Conservation (phyloP, 2,329 filamentous ascomycete species). For the Xylaria sp. region DNA sequence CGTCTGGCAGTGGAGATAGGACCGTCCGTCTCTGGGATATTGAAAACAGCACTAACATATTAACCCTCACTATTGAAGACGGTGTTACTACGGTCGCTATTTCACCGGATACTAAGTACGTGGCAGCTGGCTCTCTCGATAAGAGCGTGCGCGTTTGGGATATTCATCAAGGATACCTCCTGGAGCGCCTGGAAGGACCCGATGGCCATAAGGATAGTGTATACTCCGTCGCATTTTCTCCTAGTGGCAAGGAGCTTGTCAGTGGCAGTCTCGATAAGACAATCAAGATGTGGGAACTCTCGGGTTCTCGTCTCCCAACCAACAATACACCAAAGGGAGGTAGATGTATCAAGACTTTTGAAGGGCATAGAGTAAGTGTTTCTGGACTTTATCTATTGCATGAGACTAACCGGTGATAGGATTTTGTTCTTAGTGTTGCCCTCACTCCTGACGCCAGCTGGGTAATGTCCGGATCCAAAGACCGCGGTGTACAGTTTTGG, state of each 20-base stretch:
- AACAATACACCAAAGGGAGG: slow-evolving; percentile 80
- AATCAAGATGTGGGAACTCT: slow-evolving; percentile 99
- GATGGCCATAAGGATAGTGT: slow-evolving; percentile 97
- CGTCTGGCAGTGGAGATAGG: slow-evolving; percentile 92
- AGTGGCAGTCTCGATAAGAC: slow-evolving; percentile 97
- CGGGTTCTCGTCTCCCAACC: slow-evolving; percentile 70
- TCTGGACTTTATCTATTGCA: neutral
- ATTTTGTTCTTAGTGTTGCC: slow-evolving; percentile 96
- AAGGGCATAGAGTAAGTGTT: slow-evolving; percentile 84
- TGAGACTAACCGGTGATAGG: slow-evolving; percentile 61
- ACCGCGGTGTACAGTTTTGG: slow-evolving; percentile 98
- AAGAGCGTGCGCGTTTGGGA: slow-evolving; percentile 99
- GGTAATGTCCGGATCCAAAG: slow-evolving; percentile 98
- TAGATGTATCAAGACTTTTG: slow-evolving; percentile 95
- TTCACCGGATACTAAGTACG: slow-evolving; percentile 91
- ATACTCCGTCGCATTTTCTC: slow-evolving; percentile 95
- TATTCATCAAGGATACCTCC: slow-evolving; percentile 82
- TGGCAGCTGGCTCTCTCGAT: slow-evolving; percentile 93
- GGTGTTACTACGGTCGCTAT: slow-evolving; percentile 98
- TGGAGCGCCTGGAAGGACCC: slow-evolving; percentile 91
- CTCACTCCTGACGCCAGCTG: slow-evolving; percentile 93
- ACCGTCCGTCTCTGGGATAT: slow-evolving; percentile 98
- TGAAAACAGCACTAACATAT: slow-evolving; percentile 80
- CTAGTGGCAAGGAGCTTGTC: slow-evolving; percentile 90
- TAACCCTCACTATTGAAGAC: slow-evolving; percentile 92